Evolutionary conservation across 2,329 filamentous ascomycete genomes (phyloP).

Genomic region (Fusarium clavum): DNA sequence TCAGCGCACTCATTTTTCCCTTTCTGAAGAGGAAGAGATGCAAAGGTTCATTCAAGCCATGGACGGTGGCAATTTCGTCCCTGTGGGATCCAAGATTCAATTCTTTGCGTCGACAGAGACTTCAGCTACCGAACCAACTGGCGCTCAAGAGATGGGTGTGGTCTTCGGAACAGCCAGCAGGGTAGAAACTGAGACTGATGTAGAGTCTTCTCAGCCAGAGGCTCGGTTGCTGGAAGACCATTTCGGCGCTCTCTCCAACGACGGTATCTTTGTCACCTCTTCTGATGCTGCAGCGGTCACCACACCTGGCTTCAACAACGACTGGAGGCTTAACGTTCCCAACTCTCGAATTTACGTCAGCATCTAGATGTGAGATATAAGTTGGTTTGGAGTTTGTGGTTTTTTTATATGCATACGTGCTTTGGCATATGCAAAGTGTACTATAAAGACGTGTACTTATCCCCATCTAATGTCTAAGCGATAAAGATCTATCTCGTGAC

Average conservation of each 20-base stretch:
- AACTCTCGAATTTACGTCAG: slow-evolving; percentile 48
- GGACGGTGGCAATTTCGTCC: slow-evolving; percentile 64
- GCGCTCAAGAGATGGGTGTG: slow-evolving; percentile 30
- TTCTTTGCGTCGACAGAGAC: slow-evolving; percentile 66
- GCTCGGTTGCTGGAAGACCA: slow-evolving; percentile 52
- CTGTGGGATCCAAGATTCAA: slow-evolving; percentile 73
- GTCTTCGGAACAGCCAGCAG: slow-evolving; percentile 51
- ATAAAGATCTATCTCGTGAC: not conserved
- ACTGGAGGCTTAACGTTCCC: slow-evolving; percentile 53
- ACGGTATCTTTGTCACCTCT: slow-evolving; percentile 66
- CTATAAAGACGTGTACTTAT: slow-evolving; percentile 18
- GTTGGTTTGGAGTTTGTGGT: not conserved
- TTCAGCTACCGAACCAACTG: slow-evolving; percentile 40
- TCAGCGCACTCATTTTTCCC: slow-evolving; percentile 63
- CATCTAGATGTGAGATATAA: slow-evolving; percentile 4
- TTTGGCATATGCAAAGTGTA: slow-evolving; percentile 12
- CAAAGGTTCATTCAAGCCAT: slow-evolving; percentile 65
- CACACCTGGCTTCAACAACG: slow-evolving; percentile 46
- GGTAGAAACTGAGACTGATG: slow-evolving; percentile 17
- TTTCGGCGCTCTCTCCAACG: slow-evolving; percentile 73
- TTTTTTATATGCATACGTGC: not conserved
- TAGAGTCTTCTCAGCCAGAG: not conserved
- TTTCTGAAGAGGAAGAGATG: slow-evolving; percentile 63
- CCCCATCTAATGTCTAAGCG: slow-evolving; percentile 8
- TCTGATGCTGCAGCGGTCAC: slow-evolving; percentile 38